phyloP scores from a whole-genome alignment of 352 stramenopile genomes.

The Pythium sp. region DNA sequence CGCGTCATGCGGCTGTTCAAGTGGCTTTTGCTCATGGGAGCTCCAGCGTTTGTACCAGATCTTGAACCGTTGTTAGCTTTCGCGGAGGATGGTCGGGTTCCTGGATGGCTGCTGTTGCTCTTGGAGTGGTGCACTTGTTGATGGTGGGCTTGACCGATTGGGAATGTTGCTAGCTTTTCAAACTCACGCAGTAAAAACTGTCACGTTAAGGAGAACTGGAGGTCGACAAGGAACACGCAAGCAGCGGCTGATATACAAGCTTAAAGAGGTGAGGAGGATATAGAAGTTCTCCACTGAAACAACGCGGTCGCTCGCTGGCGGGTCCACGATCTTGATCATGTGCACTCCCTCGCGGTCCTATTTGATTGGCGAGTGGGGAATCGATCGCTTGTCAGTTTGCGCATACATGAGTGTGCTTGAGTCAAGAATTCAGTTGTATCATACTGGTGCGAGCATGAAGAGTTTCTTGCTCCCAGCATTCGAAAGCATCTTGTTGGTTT shows the following conservation, averaged over 20 bases:
- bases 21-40: neutral
- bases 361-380: neutral
- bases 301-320: slow-evolving; percentile 35
- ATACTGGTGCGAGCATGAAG: slow-evolving; percentile 49
- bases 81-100: slow-evolving; percentile 5
- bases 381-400: neutral
- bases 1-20: slow-evolving; percentile 2
- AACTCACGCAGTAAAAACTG: slow-evolving; percentile 61
- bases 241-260: neutral
- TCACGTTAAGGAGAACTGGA: slow-evolving; percentile 39
- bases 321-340: slow-evolving; percentile 59
- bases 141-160: slow-evolving; percentile 44
- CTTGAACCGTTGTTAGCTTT: slow-evolving; percentile 5
- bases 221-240: neutral
- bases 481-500: slow-evolving; percentile 76
- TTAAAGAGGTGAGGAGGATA: slow-evolving; percentile 40
- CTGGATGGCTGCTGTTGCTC: neutral
- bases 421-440: neutral
- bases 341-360: slow-evolving; percentile 69
- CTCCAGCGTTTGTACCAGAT: neutral
- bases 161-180: slow-evolving; percentile 58
- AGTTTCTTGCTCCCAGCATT: slow-evolving; percentile 38
- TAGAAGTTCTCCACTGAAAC: slow-evolving; percentile 74
- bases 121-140: slow-evolving; percentile 13
- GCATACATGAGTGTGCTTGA: neutral